Conservation (phyloP, 768 basidiomycete species). For the Rhodosporidiobolus odoratus region DNA sequence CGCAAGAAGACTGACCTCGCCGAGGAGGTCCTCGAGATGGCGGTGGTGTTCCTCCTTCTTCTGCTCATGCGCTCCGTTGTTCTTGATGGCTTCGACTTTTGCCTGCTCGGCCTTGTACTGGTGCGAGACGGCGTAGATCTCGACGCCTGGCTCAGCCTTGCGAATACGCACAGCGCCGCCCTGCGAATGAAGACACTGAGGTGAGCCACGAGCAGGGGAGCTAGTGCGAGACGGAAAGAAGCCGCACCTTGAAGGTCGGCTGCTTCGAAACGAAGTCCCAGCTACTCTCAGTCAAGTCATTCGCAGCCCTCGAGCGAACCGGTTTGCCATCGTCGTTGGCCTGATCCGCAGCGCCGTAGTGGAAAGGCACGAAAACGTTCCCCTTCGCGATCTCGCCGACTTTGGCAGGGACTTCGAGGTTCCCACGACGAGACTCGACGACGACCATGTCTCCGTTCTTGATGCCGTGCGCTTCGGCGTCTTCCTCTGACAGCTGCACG, state of each 20-base stretch:
- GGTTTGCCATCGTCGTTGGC: slow-evolving; percentile 20
- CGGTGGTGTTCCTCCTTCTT: slow-evolving; percentile 1
- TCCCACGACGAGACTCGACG: slow-evolving; percentile 30
- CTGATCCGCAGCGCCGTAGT: slow-evolving; percentile 35
- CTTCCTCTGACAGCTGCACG: slow-evolving; percentile 35
- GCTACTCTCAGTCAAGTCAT: slow-evolving; percentile 34
- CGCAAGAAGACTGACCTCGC: background rate
- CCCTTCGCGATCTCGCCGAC: slow-evolving; percentile 37
- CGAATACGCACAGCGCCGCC: slow-evolving; percentile 32
- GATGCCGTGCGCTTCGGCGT: slow-evolving; percentile 32
- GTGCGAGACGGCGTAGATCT: background rate
- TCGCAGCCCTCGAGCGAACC: slow-evolving; percentile 31
- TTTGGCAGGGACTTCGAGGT: slow-evolving; percentile 36
- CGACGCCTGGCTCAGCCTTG: slow-evolving; percentile 14
- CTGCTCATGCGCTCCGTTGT: background rate
- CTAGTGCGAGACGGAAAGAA: background rate
- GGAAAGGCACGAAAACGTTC: slow-evolving; percentile 40
- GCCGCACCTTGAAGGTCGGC: background rate
- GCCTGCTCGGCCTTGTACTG: slow-evolving; percentile 4
- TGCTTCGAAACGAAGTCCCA: slow-evolving; percentile 36
- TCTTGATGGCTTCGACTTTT: background rate
- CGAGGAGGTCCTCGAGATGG: slow-evolving; percentile 2
- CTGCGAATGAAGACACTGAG: background rate
- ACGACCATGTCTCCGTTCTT: slow-evolving; percentile 35
- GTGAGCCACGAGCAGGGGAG: background rate